Conservation (phyloP, 257 asterid species). For the Solanum peruvianum region DNA sequence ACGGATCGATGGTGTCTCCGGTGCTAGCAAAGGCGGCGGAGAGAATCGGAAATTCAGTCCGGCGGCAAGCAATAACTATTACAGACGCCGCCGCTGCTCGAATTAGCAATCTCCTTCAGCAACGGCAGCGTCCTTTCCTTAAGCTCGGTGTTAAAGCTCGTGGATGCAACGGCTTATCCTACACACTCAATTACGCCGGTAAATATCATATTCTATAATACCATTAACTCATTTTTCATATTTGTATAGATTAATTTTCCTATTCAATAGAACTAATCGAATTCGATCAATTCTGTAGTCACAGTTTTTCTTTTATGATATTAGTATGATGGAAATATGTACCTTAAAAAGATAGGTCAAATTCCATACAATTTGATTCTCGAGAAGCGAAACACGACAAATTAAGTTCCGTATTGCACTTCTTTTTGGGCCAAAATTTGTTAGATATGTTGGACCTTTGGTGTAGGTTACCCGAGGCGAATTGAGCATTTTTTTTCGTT, state of each 20-base stretch:
- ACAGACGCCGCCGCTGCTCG: slow-evolving; percentile 19
- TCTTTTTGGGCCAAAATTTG: not conserved
- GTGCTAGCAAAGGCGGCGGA: slow-evolving; percentile 8
- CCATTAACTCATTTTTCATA: not conserved
- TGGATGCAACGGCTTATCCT: slow-evolving; percentile 96
- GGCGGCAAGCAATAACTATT: slow-evolving; percentile 4
- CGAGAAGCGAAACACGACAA: not conserved
- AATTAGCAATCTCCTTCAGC: slow-evolving; percentile 60
- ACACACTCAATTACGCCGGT: slow-evolving; percentile 97
- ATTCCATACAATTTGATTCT: not conserved
- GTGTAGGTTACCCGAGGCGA: not conserved
- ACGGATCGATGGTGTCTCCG: slow-evolving; percentile 5
- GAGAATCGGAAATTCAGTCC: slow-evolving; percentile 6
- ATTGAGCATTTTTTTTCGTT: not conserved
- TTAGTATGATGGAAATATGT: not conserved
- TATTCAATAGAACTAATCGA: not conserved
- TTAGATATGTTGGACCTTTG: not conserved
- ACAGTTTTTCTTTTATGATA: not conserved
- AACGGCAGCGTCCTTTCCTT: slow-evolving; percentile 77
- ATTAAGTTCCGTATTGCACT: not conserved
- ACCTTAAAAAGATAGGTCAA: not conserved
- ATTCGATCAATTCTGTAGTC: not conserved
- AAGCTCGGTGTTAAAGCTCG: slow-evolving; percentile 98
- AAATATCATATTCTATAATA: not conserved
- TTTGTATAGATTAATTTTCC: not conserved